Conservation (phyloP, 2,329 filamentous ascomycete species). For the Xylaria sp. region DNA sequence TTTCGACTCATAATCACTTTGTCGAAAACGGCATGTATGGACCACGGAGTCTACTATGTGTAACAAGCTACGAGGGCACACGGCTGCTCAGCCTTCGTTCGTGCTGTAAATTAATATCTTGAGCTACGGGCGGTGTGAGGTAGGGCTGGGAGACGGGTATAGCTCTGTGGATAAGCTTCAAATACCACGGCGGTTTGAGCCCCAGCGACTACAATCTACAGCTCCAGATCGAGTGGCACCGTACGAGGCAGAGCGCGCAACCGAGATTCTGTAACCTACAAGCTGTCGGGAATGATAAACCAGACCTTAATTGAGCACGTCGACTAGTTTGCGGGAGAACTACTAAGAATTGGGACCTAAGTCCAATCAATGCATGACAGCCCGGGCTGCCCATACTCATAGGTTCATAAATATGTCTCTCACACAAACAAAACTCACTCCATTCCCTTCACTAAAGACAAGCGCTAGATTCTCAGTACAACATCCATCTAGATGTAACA, state of each 20-base stretch:
- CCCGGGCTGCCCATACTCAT: no score
- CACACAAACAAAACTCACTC: no score
- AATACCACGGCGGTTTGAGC: background rate
- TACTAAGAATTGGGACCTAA: no score
- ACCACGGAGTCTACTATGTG: slow-evolving; percentile 5
- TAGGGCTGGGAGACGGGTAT: background rate
- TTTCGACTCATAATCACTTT: slow-evolving; percentile 22
- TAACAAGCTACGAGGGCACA: slow-evolving; percentile 1
- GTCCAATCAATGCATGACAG: no score
- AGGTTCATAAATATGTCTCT: no score
- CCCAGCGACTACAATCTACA: background rate
- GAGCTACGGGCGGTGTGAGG: background rate
- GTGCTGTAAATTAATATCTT: background rate
- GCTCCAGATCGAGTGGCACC: background rate
- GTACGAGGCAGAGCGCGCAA: background rate
- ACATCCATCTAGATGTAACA: no score
- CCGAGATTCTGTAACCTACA: no score
- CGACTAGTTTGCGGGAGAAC: no score
- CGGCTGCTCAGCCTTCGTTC: background rate
- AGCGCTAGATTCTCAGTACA: no score
- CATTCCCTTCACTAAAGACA: no score
- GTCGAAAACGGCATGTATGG: slow-evolving; percentile 36
- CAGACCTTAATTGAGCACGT: no score
- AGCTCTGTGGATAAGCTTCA: background rate
- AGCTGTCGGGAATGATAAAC: no score